Base-by-base conservation (phyloP, 495 filamentous ascomycete species). In the Penicillium desertorum region DNA sequence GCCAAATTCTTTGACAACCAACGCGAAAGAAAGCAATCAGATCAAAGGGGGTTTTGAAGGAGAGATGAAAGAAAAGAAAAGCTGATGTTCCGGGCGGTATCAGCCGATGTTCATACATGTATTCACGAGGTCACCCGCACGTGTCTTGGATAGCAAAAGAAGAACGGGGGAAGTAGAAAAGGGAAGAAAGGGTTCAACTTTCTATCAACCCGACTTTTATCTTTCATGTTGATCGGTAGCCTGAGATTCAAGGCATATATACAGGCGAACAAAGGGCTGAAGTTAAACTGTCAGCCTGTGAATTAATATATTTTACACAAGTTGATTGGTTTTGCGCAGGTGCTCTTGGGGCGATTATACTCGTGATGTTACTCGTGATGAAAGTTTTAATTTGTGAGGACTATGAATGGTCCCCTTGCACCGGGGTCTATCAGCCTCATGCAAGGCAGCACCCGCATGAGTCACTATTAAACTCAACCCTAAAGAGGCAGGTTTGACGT, bases 41-140 rank as follows among this genome's bases (percentile, higher is more conserved):
- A 17, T 45, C 16, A 56, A 56, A 27, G 54, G 5, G 20, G 58
- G 22, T 19, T 51, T 47, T 42, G 10, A 36, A 44, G 30, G 4
- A 22, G 41, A n/a, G n/a, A 41, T 48, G 45, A 48, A 30, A 32
- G 45, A 27, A 30, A 48, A 48, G 29, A 48, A 37, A 59, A n/a
- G 34, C 25, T 19, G 29, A 47, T 17, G 16, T 29, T 30, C n/a
- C 45, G 47, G 45, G 45, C 53, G 57, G 61, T 39, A 63, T 63
- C 61, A 57, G 57, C 34, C 34, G 54, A 36, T 57, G n/a, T 25
- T 23, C 27, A 12, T 48, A 22, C n/a, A n/a, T 22, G 20, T 22
- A n/a, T 30, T 48, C 45, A 46, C 45, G 45, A 16, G 45, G 45
- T 48, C 45, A 48, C 1, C n/a, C 6, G 45, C 45, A 48, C 45